phyloP scores from a whole-genome alignment of 2,329 filamentous ascomycete genomes.

The Sporothrix pallida region DNA sequence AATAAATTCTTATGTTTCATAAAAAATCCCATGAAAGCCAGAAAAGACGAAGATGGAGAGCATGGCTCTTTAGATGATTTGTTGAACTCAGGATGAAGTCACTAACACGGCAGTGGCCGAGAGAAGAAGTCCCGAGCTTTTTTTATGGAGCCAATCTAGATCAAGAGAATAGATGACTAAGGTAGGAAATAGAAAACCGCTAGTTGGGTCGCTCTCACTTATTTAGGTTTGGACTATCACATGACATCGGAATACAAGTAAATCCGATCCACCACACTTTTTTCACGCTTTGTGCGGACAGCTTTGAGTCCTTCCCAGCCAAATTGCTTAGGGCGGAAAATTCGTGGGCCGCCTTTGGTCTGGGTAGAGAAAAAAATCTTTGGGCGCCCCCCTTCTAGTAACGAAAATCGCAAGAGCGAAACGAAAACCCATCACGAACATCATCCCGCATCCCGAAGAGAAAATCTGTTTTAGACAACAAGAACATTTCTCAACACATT shows the following conservation, averaged over 20 bases:
- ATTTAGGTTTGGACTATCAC: conserved; percentile 27
- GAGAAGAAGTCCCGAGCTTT: neutral
- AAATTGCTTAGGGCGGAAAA: conserved; percentile 32
- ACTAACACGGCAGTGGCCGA: conserved; percentile 19
- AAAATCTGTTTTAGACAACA: conserved; percentile 33
- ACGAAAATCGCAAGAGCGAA: conserved; percentile 25
- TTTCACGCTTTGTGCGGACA: conserved; percentile 27
- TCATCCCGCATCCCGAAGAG: conserved; percentile 26
- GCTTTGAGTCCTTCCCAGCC: neutral
- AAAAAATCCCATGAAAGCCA: neutral
- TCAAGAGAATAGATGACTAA: neutral
- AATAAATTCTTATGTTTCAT: no score
- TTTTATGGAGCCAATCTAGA: neutral
- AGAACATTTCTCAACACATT: conserved; percentile 28
- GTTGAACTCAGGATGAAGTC: neutral
- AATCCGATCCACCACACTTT: conserved; percentile 35
- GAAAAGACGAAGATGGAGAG: no score
- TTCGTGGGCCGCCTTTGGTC: conserved; percentile 24
- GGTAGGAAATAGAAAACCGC: no score
- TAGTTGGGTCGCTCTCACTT: no score
- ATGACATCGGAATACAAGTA: conserved; percentile 32
- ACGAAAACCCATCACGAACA: conserved; percentile 34
- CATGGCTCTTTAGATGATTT: no score
- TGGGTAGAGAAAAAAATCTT: conserved; percentile 31
- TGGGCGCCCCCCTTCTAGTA: conserved; percentile 23